Percentiles rank a stretch among this genome's conserved stretches.
Conservation (phyloP, 2,329 filamentous ascomycete genomes). For the Fusarium globosum region DNA sequence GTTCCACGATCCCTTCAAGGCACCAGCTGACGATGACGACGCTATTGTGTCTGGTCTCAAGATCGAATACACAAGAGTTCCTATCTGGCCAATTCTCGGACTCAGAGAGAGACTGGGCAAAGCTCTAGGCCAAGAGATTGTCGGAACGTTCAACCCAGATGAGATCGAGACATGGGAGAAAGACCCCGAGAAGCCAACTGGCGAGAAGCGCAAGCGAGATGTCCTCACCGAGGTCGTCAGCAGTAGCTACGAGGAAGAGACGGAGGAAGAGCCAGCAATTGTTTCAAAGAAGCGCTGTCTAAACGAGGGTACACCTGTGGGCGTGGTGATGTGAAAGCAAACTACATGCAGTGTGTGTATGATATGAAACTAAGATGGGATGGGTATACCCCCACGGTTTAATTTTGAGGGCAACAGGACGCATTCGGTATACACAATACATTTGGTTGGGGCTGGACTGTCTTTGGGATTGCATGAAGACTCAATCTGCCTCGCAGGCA, state of each 20-base stretch:
- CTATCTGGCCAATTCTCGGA: conserved; percentile 66
- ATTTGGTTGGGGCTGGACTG: conserved; percentile 15
- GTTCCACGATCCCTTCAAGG: conserved; percentile 61
- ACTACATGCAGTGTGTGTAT: conserved; percentile 8
- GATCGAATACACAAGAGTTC: conserved; percentile 61
- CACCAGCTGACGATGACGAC: conserved; percentile 45
- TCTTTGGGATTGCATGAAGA: conserved; percentile 32
- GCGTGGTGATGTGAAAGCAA: conserved; percentile 46
- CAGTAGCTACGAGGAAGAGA: conserved; percentile 55
- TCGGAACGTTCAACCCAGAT: conserved; percentile 55
- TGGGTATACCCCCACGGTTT: conserved; percentile 20
- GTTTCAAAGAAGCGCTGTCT: conserved; percentile 51
- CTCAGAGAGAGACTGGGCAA: conserved; percentile 66
- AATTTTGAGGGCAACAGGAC: conserved; percentile 25
- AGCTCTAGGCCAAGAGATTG: conserved; percentile 63
- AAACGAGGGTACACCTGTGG: conserved; percentile 45
- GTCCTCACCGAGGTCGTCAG: conserved; percentile 53
- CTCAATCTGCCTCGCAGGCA: conserved; percentile 36
- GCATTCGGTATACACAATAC: conserved; percentile 17
- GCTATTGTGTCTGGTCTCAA: conserved; percentile 52
- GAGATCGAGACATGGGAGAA: conserved; percentile 60
- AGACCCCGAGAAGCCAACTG: conserved; percentile 49
- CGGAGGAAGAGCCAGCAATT: conserved; percentile 47
- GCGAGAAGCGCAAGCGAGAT: conserved; percentile 50
- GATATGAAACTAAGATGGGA: not conserved